phyloP scores from a whole-genome alignment of 2,329 filamentous ascomycete genomes.

The Neurospora sp. region DNA sequence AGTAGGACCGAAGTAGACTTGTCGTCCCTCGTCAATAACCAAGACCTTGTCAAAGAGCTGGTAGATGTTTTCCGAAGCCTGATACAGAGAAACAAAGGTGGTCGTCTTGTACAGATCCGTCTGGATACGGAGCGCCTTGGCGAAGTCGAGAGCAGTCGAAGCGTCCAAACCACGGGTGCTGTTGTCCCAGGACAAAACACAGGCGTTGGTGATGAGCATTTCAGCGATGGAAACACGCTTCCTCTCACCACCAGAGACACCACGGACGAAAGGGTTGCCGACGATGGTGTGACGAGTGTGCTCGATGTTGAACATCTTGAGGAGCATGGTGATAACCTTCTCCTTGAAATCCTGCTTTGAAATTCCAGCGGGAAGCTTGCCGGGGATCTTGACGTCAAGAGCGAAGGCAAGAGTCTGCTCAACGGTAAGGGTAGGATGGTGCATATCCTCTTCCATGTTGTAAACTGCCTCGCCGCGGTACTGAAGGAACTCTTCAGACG shows the following conservation, averaged over 20 bases:
- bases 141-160: conserved; percentile 44
- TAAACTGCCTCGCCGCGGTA: conserved; percentile 80
- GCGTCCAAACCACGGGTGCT: conserved; percentile 46
- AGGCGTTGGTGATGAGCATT: conserved; percentile 67
- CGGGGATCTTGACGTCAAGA: conserved; percentile 73
- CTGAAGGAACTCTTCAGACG: conserved; percentile 58
- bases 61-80: conserved; percentile 76
- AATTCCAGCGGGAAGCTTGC: conserved; percentile 66
- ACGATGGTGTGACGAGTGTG: conserved; percentile 80
- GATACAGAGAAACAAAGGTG: conserved; percentile 79
- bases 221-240: conserved; percentile 78
- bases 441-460: conserved; percentile 78
- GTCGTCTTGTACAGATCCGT: conserved; percentile 78
- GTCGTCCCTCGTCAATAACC: conserved; percentile 65
- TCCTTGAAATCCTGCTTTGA: conserved; percentile 64
- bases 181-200: conserved; percentile 68
- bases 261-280: conserved; percentile 71
- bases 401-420: conserved; percentile 82
- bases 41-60: conserved; percentile 74
- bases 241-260: conserved; percentile 69
- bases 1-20: conserved; percentile 66
- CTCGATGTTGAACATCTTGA: conserved; percentile 92
- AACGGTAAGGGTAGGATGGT: conserved; percentile 77
- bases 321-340: conserved; percentile 60
- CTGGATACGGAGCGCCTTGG: conserved; percentile 60